Base-by-base conservation (phyloP, 1,284 basidiomycete species). In the Ustilago cynodontis region DNA sequence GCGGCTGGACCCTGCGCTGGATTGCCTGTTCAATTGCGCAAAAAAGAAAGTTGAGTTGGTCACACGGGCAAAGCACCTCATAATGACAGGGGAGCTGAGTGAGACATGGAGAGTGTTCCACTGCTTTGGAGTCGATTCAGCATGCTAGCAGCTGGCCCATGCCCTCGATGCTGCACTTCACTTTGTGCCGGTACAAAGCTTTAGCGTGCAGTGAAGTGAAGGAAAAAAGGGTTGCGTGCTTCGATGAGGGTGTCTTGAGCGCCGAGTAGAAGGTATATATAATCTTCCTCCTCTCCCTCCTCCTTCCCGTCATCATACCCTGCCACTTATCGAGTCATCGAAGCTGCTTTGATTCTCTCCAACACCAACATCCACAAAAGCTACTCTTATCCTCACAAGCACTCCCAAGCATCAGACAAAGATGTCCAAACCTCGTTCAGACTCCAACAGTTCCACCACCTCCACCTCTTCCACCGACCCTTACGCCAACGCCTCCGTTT, bases 381-480 rank as follows among this genome's bases (percentile, higher is more conserved):
- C 11, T 11, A 33, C 31, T 33, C 31, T 11, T 33, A 5, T 33
- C 31, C 31, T 33, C 31, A 33, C 31, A 33, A 5, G 5, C 31
- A 33, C 6, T 11, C 10, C 20, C 24, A 10, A 9, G n/a, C n/a
- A n/a, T n/a, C n/a, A n/a, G n/a, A n/a, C n/a, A 9, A 55, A 50
- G 37, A 74, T 74, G 71, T 66, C 66, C 53, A 72, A 72, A 35
- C 65, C 70, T 4, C 65, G 70, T n/a, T 55, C 50, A 45, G 65
- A 72, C 50, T 67, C 61, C 1, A 37, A 45, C 54, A 57, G 61
- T 11, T 75, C 71, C 37, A 65, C 62, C 35, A 10, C 57, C 9
- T 75, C 71, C 33, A 50, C 61, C 22, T 56, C 61, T 7, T 68
- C 71, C 31, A 33, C 31, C 20, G 67, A 75, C 57, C 52, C 64